A percentile compares a stretch with the other conserved stretches of the same genome.
Conservation (phyloP, 1,284 basidiomycete genomes). For the Neolentinus lepideus region DNA sequence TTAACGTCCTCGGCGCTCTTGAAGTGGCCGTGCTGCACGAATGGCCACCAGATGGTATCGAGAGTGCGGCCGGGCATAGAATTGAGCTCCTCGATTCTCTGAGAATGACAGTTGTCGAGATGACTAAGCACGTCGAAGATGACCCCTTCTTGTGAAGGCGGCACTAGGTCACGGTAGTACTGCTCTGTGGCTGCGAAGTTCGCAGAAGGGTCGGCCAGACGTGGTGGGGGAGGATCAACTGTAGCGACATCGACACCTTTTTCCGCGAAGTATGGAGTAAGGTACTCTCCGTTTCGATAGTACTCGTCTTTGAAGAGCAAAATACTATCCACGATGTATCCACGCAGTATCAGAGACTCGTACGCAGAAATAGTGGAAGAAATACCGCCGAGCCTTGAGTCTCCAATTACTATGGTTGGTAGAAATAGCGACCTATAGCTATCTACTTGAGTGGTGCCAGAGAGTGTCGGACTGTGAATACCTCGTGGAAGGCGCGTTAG, state of each 20-base stretch:
- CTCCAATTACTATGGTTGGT: constrained; percentile 85
- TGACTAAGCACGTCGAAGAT: constrained; percentile 49
- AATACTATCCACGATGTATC: constrained; percentile 86
- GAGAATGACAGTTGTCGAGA: constrained; percentile 58
- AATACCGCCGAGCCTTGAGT: constrained; percentile 89
- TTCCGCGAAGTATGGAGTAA: constrained; percentile 73
- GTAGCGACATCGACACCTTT: constrained; percentile 56
- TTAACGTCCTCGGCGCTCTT: constrained; percentile 69
- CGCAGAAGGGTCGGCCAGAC: constrained; percentile 33
- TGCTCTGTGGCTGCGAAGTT: constrained; percentile 53
- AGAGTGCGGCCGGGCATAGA: constrained; percentile 77
- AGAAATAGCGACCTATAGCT: constrained; percentile 81
- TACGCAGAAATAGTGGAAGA: constrained; percentile 92
- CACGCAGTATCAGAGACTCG: constrained; percentile 85
- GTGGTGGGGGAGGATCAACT: constrained; percentile 55
- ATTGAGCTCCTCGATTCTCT: constrained; percentile 62
- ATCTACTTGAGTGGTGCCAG: constrained; percentile 83
- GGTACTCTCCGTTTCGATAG: constrained; percentile 83
- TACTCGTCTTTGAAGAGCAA: constrained; percentile 84
- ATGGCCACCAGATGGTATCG: constrained; percentile 93
- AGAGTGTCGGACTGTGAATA: constrained; percentile 87
- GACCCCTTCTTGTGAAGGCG: constrained; percentile 24
- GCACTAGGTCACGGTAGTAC: constrained; percentile 60
- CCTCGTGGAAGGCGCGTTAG: constrained; percentile 38
- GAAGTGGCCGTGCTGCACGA: constrained; percentile 85